phyloP scores from a whole-genome alignment of 1,284 basidiomycete genomes.

The Malassezia slooffiae region DNA sequence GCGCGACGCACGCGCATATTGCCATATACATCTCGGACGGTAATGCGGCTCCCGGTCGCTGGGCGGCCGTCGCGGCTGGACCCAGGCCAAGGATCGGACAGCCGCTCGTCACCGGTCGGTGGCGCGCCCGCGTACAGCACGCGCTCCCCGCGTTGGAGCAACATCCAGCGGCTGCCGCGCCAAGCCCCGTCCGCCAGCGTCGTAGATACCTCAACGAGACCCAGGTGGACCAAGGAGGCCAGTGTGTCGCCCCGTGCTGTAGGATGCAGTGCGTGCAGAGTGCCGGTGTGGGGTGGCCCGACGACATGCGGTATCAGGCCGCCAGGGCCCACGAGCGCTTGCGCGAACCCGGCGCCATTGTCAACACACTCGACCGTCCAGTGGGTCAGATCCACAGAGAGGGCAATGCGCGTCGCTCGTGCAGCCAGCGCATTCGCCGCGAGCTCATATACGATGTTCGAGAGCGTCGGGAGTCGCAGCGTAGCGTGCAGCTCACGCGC shows the following conservation, averaged over 20 bases:
- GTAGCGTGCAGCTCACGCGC: constrained; percentile 1
- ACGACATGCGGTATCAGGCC: too few species aligned
- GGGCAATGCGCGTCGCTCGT: constrained; percentile 1
- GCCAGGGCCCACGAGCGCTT: too few species aligned
- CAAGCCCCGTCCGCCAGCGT: too few species aligned
- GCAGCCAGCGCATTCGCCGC: background rate
- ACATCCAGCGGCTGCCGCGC: too few species aligned
- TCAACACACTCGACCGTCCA: constrained; percentile 2
- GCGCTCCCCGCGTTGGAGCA: constrained; percentile 1
- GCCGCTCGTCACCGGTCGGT: too few species aligned
- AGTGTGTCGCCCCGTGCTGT: too few species aligned
- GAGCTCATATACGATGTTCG: background rate
- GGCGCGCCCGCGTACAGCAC: constrained; percentile 3
- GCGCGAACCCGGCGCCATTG: too few species aligned
- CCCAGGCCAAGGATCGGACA: too few species aligned
- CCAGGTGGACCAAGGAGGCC: too few species aligned
- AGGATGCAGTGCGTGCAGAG: too few species aligned
- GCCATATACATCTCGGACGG: background rate
- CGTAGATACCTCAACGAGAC: constrained; percentile 1
- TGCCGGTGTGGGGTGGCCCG: too few species aligned
- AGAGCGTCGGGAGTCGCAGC: background rate
- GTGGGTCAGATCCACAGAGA: background rate
- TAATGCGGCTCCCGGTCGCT: background rate
- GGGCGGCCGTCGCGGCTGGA: too few species aligned
- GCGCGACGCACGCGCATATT: constrained; percentile 1